Evolutionary conservation across 1,284 basidiomycete genomes (phyloP), one percentile per base, ranked within the genome.

Genomic region (Microbotryum lychnidis-dioicae): DNA sequence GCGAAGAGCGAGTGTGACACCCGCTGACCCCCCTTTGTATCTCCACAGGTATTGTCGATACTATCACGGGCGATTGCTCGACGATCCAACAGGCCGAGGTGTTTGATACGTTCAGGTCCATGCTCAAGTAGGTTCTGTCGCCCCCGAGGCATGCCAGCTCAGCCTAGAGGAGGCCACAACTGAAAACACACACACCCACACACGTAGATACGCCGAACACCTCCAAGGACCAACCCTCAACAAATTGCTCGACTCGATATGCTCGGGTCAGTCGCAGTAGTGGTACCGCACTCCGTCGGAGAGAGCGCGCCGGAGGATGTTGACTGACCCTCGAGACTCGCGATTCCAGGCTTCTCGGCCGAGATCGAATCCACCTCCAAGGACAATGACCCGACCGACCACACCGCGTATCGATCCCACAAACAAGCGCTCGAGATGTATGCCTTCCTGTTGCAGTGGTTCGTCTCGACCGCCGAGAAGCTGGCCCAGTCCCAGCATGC

Each of bases 401-500:
- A 85, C 64, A 82, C 87, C 52, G 80, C 81, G 0, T 83, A 86
- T 62, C 77, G 83, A 67, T 74, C 80, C 0, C 89, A 91, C 76
- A 86, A 86, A 72, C 72, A 74, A 1, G 83, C 89, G 0, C 78
- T 96, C 54, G 92, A 96, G 74, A 85, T 87, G 79, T 94, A 89
- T 74, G 87, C 86, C 4, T 96, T 94, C 73, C 77, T 94, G 23
- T 75, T 94, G 9, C 80, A 85, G 67, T 94, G 90, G 90, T 91
- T 91, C 72, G 85, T 89, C 23, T 76, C 77, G 20, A 83, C 83
- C 0, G 86, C 84, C 1, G 89, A 93, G 75, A 86, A 85, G 66
- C 82, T 85, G 58, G 85, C 84, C 57, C 77, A 78, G 4, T 76
- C 79, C 6, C 31, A 7, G 16, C 23, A 44, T 37, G 81, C 79